A percentile compares a stretch with the other conserved stretches of the same genome.
These are phyloP conservation scores for Sphagnum magellanicum DNA, from an alignment of 228 moss, liverwort and hornwort species.

Conservation along the genomic window DNA sequence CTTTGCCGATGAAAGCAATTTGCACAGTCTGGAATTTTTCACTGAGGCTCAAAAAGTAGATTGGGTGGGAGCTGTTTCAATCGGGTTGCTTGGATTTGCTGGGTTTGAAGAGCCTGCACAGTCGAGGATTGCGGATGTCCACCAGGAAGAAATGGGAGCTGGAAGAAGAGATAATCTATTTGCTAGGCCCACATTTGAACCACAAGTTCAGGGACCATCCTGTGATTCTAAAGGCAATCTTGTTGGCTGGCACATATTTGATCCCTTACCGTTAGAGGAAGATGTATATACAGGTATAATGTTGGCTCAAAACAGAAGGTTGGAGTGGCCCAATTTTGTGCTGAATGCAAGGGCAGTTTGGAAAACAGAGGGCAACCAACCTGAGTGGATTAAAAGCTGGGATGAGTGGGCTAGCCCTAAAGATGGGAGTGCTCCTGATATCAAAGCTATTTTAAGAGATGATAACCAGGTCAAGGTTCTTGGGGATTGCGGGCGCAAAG, in stretches of 20 bases:
- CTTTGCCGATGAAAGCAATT: slow-evolving; percentile 91
- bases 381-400: slow-evolving; percentile 77
- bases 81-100: slow-evolving; percentile 63
- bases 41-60: slow-evolving; percentile 64
- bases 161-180: slow-evolving; percentile 8
- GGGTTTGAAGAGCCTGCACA: slow-evolving; percentile 32
- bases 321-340: slow-evolving; percentile 90
- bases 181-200: slow-evolving; percentile 20
- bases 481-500: slow-evolving; percentile 55
- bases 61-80: slow-evolving; percentile 82
- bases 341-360: slow-evolving; percentile 69
- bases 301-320: slow-evolving; percentile 8
- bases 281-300: slow-evolving; percentile 8
- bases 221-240: slow-evolving; percentile 56
- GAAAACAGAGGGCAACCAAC: slow-evolving; percentile 36
- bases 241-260: slow-evolving; percentile 68
- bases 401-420: slow-evolving; percentile 44
- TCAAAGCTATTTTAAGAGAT: slow-evolving; percentile 53
- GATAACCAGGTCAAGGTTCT: slow-evolving; percentile 58
- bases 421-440: slow-evolving; percentile 21
- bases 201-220: slow-evolving; percentile 68
- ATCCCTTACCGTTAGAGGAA: slow-evolving; percentile 27
- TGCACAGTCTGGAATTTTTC: slow-evolving; percentile 70
- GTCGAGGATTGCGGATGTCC: slow-evolving; percentile 8
- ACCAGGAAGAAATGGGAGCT: slow-evolving; percentile 6